A percentile compares a stretch with the other conserved stretches of the same genome.
Evolutionary conservation across 2,329 filamentous ascomycete genomes (phyloP).

Genomic region (Cercospora sp.): DNA sequence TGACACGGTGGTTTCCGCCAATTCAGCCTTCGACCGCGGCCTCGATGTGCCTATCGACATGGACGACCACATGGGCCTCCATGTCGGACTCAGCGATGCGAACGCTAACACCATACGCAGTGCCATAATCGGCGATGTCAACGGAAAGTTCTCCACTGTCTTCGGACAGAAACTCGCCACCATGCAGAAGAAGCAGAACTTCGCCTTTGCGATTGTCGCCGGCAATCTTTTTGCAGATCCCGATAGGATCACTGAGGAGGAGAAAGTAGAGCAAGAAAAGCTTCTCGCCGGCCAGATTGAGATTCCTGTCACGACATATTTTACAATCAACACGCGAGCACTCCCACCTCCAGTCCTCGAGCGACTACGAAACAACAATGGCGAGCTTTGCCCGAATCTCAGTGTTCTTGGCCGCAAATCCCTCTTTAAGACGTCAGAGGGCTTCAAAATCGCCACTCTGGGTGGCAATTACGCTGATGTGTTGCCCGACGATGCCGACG

Average conservation of each 20-base stretch:
- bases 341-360: constrained; percentile 71
- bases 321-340: constrained; percentile 73
- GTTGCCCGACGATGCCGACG: constrained; percentile 48
- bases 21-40: constrained; percentile 1
- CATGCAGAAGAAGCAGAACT: constrained; percentile 83
- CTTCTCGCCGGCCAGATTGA: constrained; percentile 71
- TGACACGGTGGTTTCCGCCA: background rate
- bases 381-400: constrained; percentile 82
- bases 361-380: constrained; percentile 68
- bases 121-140: constrained; percentile 70
- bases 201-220: constrained; percentile 78
- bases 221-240: constrained; percentile 76
- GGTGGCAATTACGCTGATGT: constrained; percentile 59
- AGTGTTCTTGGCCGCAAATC: constrained; percentile 86
- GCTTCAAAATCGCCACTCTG: constrained; percentile 80
- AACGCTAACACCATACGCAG: background rate
- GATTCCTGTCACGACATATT: constrained; percentile 85
- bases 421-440: constrained; percentile 84
- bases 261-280: constrained; percentile 44
- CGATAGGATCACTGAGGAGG: constrained; percentile 48
- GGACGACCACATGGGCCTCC: constrained; percentile 10
- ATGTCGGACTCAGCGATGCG: background rate
- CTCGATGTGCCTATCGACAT: background rate
- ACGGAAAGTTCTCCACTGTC: constrained; percentile 72
- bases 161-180: constrained; percentile 73